Base-by-base conservation (phyloP, 225 moss, liverwort and hornwort species). In the Sphagnum contortum region DNA sequence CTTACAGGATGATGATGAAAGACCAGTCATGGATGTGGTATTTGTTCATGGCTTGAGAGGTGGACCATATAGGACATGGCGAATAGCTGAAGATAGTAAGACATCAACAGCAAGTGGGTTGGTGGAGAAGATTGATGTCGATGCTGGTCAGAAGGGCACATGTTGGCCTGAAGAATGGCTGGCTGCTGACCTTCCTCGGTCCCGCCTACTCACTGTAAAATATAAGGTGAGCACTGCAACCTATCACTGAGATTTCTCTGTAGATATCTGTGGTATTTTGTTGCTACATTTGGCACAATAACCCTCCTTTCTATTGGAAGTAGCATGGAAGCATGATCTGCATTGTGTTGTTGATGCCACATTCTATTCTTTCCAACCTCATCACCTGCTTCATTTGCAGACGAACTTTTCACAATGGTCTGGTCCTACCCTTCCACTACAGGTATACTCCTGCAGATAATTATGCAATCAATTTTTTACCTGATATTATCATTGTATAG, bases 101-200 rank as follows among this genome's bases (percentile, higher is more conserved):
- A 69, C 79, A 64, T 98, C 93, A 71, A 79, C 88, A 66, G 86
- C 93, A 9, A 84, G 78, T 69, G 74, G 82, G 14, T 62, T 98
- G 51, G 89, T 98, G 63, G 98, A 93, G 73, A 89, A 72, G 60
- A 71, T 98, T 69, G 93, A 98, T 67, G 82, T 74, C 47, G 87
- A 93, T 61, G 89, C 98, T 78, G 98, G 93, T 53, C 89, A 84
- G 75, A 77, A 84, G 71, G 98, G 93, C 51, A 93, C 98, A 50
- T 93, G 98, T 75, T 93, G 98, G 98, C 98, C 98, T 71, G 83
- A 79, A 72, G 87, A 98, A 70, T 98, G 98, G 98, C 86, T 98
- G 71, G 75, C 85, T 44, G 64, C 64, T 72, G 98, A 93, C 78
- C 89, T 98, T 54, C 98, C 93, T 75, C 71, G 72, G 66, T 80